Percentiles rank a stretch among this genome's conserved stretches.
Conservation (phyloP, 2,329 filamentous ascomycete genomes). For the Diaporthe sp. region DNA sequence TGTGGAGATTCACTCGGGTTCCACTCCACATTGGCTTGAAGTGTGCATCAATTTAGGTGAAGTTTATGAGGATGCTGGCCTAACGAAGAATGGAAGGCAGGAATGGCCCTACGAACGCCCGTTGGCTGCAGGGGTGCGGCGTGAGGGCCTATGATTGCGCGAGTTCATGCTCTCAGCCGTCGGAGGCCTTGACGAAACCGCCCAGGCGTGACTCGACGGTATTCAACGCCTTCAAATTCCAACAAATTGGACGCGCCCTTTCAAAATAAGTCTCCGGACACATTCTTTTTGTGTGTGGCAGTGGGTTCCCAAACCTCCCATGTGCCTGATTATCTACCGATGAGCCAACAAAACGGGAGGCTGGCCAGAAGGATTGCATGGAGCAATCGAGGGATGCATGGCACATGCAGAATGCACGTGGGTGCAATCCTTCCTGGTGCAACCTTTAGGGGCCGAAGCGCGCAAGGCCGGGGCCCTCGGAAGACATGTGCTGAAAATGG, state of each 20-base stretch:
- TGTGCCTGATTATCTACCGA: not conserved
- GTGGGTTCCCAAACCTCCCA: not conserved
- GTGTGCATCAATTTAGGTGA: not conserved
- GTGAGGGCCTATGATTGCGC: not conserved
- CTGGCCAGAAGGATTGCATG: not conserved
- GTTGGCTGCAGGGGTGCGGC: not conserved
- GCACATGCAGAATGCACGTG: not conserved
- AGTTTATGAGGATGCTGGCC: not conserved
- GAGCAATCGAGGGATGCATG: too few species aligned
- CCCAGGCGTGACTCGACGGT: not conserved
- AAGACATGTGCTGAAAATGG: not conserved
- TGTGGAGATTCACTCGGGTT: too few species aligned
- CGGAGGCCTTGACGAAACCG: not conserved
- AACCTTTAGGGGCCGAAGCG: not conserved
- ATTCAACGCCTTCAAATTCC: not conserved
- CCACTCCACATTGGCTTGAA: too few species aligned
- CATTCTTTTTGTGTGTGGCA: too few species aligned
- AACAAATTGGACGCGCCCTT: not conserved
- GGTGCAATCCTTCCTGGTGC: not conserved
- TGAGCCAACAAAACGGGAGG: not conserved
- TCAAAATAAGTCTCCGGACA: not conserved
- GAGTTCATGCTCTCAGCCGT: not conserved
- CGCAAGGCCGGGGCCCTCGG: not conserved
- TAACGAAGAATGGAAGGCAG: not conserved
- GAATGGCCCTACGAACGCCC: not conserved